Base-by-base conservation (phyloP, 805 yeast species). In the Dipodascus geniculatus region DNA sequence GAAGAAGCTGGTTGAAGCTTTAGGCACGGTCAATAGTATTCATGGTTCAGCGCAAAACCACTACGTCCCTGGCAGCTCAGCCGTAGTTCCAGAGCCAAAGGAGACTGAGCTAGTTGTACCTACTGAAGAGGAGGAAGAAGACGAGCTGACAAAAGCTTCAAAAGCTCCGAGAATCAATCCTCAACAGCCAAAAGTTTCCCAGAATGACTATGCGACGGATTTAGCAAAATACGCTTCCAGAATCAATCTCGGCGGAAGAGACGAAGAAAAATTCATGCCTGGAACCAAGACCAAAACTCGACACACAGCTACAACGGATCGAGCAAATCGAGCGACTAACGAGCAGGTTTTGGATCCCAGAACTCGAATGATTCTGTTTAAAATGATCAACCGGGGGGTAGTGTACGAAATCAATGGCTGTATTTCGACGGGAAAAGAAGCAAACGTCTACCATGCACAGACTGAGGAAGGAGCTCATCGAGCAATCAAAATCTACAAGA, bases 291-390 rank as follows among this genome's bases (percentile, higher is more conserved):
- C 33, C 20, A 48, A 17, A 38, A 38, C 44, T 17, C 4, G 20
- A 38, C 44, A 38, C 44, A 38, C 44, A 38, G 55, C 58, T 3
- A 42, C 64, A 11, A 59, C 71, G 1, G 99, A 91, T 69, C 81
- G 89, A 62, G 82, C 98, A 1, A 89, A 93, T 61, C 74, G 99
- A 53, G 99, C 99, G 1, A 93, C 99, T 0, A 95, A 89, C 16
- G 98, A 93, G 63, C 96, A 90, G 67, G 99, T 93, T 1, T 71
- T 93, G 55, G 99, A 93, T 67, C 98, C 98, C 2, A 77, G 98
- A 57, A 93, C 99, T 0, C 75, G 90, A 72, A 74, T 80, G 61
- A 91, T 91, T 63, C 73, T 93, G 53, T 81, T 83, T 52, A 87
- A 87, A 57, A 74, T 93, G 66, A 83, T 87, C 67, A 86, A 82